These are phyloP conservation scores for Trametes polyzona DNA, from an alignment of 1,284 basidiomycete species.

Conservation along the genomic window DNA sequence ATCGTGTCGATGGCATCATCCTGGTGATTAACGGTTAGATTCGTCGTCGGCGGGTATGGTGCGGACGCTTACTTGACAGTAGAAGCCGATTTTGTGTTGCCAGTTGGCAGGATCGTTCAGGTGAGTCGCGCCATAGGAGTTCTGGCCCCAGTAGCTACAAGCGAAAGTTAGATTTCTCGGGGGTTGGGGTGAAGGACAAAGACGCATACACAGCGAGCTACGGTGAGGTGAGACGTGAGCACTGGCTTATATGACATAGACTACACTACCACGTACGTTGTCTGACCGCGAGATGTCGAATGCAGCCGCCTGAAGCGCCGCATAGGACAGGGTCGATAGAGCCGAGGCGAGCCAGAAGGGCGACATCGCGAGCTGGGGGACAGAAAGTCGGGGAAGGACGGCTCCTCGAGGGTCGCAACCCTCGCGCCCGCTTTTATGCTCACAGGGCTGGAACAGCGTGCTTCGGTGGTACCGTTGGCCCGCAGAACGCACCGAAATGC, in stretches of 20 bases:
- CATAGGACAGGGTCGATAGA: conserved; percentile 9
- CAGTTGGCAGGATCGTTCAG: conserved; percentile 43
- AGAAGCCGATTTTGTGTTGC: conserved; percentile 51
- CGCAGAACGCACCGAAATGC: conserved; percentile 1
- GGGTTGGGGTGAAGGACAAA: too few species aligned
- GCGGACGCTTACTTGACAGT: conserved; percentile 55
- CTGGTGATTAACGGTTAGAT: conserved; percentile 24
- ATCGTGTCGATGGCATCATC: conserved; percentile 56
- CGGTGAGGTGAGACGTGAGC: not conserved
- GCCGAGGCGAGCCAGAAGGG: conserved; percentile 15
- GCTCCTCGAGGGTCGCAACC: not conserved
- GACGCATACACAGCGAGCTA: conserved; percentile 4
- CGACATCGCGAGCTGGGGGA: conserved; percentile 2
- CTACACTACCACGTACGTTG: conserved; percentile 34
- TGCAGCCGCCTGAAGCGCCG: conserved; percentile 13
- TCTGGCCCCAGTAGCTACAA: conserved; percentile 49
- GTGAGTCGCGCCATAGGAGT: conserved; percentile 59
- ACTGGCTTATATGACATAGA: too few species aligned
- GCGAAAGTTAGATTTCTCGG: not conserved
- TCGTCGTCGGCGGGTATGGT: too few species aligned
- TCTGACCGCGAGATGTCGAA: conserved; percentile 31
- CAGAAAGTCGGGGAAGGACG: not conserved
- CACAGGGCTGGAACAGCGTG: not conserved
- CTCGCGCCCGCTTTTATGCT: not conserved
- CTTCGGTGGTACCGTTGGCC: too few species aligned